These are phyloP conservation scores for Dendrobium officinale DNA, from an alignment of 106 monocot genomes.

Conservation along the genomic window DNA sequence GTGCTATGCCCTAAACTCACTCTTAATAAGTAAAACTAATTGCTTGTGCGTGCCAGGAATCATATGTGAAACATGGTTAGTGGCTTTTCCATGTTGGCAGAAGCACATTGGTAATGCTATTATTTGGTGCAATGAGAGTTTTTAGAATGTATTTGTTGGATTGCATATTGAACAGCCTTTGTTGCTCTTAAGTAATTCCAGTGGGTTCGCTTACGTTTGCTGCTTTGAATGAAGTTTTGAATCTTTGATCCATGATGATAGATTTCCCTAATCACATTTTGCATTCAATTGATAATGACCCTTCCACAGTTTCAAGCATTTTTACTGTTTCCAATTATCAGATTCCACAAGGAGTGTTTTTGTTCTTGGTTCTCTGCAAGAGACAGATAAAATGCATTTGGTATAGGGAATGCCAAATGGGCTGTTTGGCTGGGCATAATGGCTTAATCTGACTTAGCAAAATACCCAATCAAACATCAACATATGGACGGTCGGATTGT, in stretches of 20 bases:
- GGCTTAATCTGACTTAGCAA: no score
- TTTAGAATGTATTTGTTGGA: neutral
- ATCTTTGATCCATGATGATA: neutral
- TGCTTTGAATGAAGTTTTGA: neutral
- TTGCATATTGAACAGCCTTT: neutral
- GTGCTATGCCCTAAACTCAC: neutral
- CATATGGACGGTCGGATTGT: no score
- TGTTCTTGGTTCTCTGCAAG: no score
- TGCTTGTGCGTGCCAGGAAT: neutral
- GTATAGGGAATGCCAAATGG: no score
- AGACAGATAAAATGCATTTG: no score
- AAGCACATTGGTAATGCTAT: neutral
- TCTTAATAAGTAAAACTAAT: neutral
- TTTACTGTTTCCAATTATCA: no score
- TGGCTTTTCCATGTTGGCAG: neutral
- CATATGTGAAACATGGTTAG: neutral
- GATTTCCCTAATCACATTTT: neutral
- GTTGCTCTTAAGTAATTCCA: neutral
- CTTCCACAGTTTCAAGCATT: no score
- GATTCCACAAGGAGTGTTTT: no score
- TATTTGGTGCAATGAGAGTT: neutral
- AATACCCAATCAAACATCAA: no score
- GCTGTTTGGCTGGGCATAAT: no score
- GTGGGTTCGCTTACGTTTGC: neutral
- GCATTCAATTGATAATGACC: no score